Conservation (phyloP, 306 rosid species). For the Vachellia collinsii region DNA sequence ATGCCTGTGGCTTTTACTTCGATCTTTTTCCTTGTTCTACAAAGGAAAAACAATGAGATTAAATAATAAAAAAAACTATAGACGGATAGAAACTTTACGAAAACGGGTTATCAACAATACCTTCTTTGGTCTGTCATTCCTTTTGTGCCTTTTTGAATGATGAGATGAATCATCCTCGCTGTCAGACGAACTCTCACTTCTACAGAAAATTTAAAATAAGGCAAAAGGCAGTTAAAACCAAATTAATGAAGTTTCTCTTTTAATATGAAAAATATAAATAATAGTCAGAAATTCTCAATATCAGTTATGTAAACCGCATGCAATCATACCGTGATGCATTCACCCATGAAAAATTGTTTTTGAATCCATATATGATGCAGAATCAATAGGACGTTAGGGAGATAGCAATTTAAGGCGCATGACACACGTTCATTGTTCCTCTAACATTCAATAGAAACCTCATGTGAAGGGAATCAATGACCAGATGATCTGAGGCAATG, state of each 20-base stretch:
- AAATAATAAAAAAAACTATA: slow-evolving; percentile 11
- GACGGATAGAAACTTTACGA: slow-evolving; percentile 10
- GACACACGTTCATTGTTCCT: neutral
- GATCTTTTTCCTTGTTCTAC: slow-evolving; percentile 76
- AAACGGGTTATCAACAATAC: slow-evolving; percentile 38
- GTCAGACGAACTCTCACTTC: slow-evolving; percentile 73
- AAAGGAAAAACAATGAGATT: slow-evolving; percentile 16
- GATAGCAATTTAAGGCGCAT: neutral
- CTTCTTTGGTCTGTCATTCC: slow-evolving; percentile 72
- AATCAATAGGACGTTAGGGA: neutral
- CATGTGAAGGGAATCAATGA: neutral
- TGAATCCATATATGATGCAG: neutral
- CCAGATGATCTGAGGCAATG: neutral
- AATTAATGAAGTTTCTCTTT: neutral
- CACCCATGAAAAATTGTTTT: slow-evolving; percentile 11
- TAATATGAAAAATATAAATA: neutral
- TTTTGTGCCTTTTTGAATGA: slow-evolving; percentile 82
- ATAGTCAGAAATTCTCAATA: slow-evolving; percentile 7
- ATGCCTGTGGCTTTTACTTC: slow-evolving; percentile 66
- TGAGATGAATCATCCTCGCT: slow-evolving; percentile 71
- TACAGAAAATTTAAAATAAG: slow-evolving; percentile 29
- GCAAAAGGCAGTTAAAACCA: slow-evolving; percentile 19
- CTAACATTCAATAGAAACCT: neutral
- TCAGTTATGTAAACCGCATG: slow-evolving; percentile 8
- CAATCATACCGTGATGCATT: neutral